phyloP scores from a whole-genome alignment of 2,329 filamentous ascomycete species.

The Xylariales sp. region DNA sequence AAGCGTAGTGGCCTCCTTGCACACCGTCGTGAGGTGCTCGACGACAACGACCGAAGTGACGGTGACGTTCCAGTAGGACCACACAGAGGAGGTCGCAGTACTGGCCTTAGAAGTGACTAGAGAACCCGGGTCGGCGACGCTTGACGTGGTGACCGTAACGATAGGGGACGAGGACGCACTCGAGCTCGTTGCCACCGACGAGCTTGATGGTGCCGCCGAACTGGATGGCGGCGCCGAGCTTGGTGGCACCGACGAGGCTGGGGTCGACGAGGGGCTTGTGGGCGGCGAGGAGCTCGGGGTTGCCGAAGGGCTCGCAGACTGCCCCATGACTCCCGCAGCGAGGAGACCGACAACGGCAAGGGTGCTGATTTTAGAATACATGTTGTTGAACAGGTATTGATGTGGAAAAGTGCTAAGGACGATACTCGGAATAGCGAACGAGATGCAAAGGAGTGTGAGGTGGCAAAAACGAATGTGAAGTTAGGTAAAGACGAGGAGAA shows the following conservation, averaged over 20 bases:
- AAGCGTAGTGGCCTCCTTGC: conserved; percentile 62
- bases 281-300: not conserved
- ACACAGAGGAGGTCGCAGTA: conserved; percentile 33
- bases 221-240: conserved; percentile 1
- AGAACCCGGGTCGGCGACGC: conserved; percentile 21
- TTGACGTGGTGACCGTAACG: conserved; percentile 1
- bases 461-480: conserved; percentile 31
- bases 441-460: conserved; percentile 18
- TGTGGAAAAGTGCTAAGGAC: conserved; percentile 20
- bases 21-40: conserved; percentile 48
- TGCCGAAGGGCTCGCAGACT: not conserved
- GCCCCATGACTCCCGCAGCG: conserved; percentile 25
- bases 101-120: conserved; percentile 9
- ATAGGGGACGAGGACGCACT: conserved; percentile 1
- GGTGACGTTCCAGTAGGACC: conserved; percentile 46
- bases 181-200: no score
- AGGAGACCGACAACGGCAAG: conserved; percentile 44
- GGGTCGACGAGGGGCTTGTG: no score
- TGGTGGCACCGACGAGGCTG: conserved; percentile 9
- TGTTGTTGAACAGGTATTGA: conserved; percentile 40
- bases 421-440: conserved; percentile 3
- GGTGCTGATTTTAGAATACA: conserved; percentile 47
- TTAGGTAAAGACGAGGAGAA: conserved; percentile 24
- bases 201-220: no score
- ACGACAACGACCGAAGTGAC: conserved; percentile 45